phyloP scores from a whole-genome alignment of 805 yeast species.

The Kodamaea kakaduensis region DNA sequence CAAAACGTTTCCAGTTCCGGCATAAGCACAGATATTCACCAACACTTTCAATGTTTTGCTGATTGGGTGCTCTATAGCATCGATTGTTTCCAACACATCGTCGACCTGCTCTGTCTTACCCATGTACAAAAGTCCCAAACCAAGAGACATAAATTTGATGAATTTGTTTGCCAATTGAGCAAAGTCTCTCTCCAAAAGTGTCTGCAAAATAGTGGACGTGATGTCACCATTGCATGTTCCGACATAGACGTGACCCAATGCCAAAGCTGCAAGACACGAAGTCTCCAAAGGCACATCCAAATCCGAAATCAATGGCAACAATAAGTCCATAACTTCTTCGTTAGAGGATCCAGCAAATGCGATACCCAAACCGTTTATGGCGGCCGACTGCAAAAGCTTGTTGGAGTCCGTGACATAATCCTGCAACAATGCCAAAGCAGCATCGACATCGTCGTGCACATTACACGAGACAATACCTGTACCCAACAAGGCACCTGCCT shows the following conservation, averaged over 20 bases:
- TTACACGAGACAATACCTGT: conserved; percentile 90
- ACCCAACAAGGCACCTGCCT: conserved; percentile 96
- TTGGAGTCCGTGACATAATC: conserved; percentile 72
- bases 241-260: conserved; percentile 90
- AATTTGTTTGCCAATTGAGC: conserved; percentile 78
- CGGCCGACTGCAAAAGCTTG: conserved; percentile 65
- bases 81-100: conserved; percentile 89
- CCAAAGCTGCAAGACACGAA: conserved; percentile 80
- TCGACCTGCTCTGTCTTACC: conserved; percentile 93
- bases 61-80: conserved; percentile 94
- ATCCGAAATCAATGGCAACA: conserved; percentile 81
- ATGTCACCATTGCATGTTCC: conserved; percentile 95
- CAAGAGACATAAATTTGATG: conserved; percentile 86
- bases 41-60: conserved; percentile 83
- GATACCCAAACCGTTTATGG: conserved; percentile 87
- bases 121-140: conserved; percentile 86
- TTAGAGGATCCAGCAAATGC: conserved; percentile 94
- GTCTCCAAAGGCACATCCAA: conserved; percentile 69
- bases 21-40: conserved; percentile 89
- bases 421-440: conserved; percentile 79
- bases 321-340: conserved; percentile 70
- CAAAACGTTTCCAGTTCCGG: conserved; percentile 96
- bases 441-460: conserved; percentile 93
- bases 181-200: conserved; percentile 79
- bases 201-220: conserved; percentile 86